Percentiles rank a stretch among this genome's conserved stretches.
Conservation (phyloP, 2,329 filamentous ascomycete species). For the Fusarium nelsonii region DNA sequence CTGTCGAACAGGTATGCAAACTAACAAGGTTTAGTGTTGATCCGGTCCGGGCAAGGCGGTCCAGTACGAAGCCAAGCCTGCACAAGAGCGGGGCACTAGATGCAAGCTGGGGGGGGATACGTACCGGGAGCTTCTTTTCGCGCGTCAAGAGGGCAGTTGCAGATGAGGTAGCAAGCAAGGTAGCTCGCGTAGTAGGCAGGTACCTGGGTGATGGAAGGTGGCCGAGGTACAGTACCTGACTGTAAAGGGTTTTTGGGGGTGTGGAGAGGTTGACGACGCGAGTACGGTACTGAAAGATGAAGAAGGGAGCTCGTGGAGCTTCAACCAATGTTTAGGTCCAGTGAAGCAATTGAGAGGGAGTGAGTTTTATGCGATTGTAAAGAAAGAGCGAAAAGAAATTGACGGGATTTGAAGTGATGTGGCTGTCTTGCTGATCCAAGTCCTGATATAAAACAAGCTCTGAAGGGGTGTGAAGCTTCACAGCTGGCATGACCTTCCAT, state of each 20-base stretch:
- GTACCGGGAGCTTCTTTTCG: constrained; percentile 39
- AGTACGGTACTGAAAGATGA: neutral
- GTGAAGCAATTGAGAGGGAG: neutral
- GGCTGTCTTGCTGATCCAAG: constrained; percentile 6
- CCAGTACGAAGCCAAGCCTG: constrained; percentile 48
- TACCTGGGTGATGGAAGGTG: neutral
- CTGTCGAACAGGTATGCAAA: constrained; percentile 52
- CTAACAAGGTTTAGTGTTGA: constrained; percentile 57
- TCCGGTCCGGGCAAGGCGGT: constrained; percentile 51
- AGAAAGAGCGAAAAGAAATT: neutral
- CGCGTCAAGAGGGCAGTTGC: constrained; percentile 24
- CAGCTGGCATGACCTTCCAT: constrained; percentile 1
- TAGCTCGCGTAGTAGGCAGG: constrained; percentile 6
- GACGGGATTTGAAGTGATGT: neutral
- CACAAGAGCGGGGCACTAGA: constrained; percentile 27
- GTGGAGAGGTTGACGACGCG: constrained; percentile 16
- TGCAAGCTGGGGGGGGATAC: constrained; percentile 29
- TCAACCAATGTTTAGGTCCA: neutral
- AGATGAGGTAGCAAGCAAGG: constrained; percentile 33
- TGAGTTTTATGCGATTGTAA: neutral
- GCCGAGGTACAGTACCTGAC: constrained; percentile 20
- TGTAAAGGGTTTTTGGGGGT: constrained; percentile 10
- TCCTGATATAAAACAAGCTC: constrained; percentile 35
- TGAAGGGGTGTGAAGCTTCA: constrained; percentile 36
- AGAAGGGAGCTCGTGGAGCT: constrained; percentile 23